These are phyloP conservation scores for Saccharomycopsis schoenii DNA, from an alignment of 805 yeast species.

Conservation along the genomic window DNA sequence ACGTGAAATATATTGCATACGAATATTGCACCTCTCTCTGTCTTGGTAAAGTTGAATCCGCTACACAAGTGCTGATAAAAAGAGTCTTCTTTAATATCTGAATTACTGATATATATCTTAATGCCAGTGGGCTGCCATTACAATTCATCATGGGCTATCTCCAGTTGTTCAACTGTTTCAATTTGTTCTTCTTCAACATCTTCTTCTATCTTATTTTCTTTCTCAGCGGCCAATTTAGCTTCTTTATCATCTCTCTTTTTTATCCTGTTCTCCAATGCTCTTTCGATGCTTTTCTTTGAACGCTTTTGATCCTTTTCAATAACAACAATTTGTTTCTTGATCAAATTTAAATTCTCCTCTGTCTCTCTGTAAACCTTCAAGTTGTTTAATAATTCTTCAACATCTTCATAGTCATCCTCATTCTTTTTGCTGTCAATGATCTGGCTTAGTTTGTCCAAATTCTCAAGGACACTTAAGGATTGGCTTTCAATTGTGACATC, in stretches of 20 bases:
- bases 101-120: neutral
- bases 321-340: constrained; percentile 7
- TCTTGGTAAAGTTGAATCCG: neutral
- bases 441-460: constrained; percentile 7
- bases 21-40: too few species aligned
- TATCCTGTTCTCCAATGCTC: constrained; percentile 12
- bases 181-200: neutral
- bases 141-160: neutral
- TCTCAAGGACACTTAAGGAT: constrained; percentile 8
- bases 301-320: constrained; percentile 16
- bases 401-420: constrained; percentile 5
- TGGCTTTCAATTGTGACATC: constrained; percentile 18
- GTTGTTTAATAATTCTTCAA: constrained; percentile 4
- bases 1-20: too few species aligned
- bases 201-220: neutral
- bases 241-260: constrained; percentile 15
- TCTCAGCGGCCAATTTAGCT: constrained; percentile 1
- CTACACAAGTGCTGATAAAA: too few species aligned
- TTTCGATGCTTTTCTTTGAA: constrained; percentile 11
- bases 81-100: neutral
- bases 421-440: constrained; percentile 5
- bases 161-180: neutral
- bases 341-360: constrained; percentile 1
- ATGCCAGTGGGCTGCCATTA: too few species aligned
- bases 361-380: constrained; percentile 2